Evolutionary conservation across 2,329 filamentous ascomycete genomes (phyloP), one percentile per base, ranked within the genome.

Genomic region (Ophiocordyceps camponoti-leonardi): DNA sequence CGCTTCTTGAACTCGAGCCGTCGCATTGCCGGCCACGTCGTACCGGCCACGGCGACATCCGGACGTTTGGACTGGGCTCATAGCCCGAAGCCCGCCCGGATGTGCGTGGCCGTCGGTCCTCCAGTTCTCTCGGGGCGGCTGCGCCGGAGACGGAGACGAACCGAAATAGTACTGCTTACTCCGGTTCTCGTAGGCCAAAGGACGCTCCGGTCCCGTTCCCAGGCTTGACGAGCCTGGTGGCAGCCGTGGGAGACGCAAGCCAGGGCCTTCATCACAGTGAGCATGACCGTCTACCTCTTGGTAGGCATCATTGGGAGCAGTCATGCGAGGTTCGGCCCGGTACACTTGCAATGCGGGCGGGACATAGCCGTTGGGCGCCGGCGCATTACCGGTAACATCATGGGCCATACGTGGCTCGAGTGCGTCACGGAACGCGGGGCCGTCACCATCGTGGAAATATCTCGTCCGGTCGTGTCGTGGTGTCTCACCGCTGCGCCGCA

Each of bases 401-500:
- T 48, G 49, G 19, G n/a, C 16, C 13, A 26, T 5, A 14, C 16
- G 42, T 14, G 46, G 16, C 13, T 26, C 40, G 13, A 16, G 45
- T 19, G 43, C 41, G 39, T 10, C 26, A 28, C 4, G 26, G 26
- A 28, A 10, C 26, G 35, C n/a, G 35, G n/a, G 1, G 4, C n/a
- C 35, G 20, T 8, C 35, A 39, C n/a, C n/a, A 12, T 39, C 35
- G n/a, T 19, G 35, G 18, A 39, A n/a, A 18, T n/a, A 19, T 39
- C 35, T 10, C n/a, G n/a, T 18, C 11, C 18, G 18, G n/a, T 39
- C 35, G 16, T 14, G 31, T 12, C 6, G 35, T 12, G n/a, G 35
- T 12, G n/a, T 20, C 19, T 48, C 53, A 43, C 56, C 54, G 46
- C 55, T 60, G 23, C 63, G 60, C 43, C 56, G 53, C 35, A 65